Evolutionary conservation across 768 basidiomycete genomes (phyloP), one percentile per base, ranked within the genome.

Genomic region (Auricularia sp.): DNA sequence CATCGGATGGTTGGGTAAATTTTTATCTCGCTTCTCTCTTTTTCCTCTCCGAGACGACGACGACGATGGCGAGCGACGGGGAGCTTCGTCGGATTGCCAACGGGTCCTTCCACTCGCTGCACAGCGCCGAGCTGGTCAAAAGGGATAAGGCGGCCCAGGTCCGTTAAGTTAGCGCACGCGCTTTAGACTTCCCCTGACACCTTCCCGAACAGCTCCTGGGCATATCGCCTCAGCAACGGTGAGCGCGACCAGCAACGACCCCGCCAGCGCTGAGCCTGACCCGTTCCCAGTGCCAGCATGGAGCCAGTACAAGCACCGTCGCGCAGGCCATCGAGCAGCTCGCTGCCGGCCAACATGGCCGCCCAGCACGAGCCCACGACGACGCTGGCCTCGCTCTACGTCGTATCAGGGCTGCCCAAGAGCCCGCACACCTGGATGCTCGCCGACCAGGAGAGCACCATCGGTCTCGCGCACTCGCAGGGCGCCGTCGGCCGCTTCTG

Each of bases 401-500:
- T 92, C 69, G 90, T 92, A 36, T 91, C 90, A 1, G 93, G 94
- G 11, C 82, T 96, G 36, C 90, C 92, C 18, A 94, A 94, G 75
- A 88, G 88, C 36, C 91, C 92, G 0, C 85, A 91, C 73, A 92
- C 89, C 11, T 95, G 94, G 92, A 90, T 90, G 18, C 83, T 93
- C 54, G 87, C 90, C 0, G 93, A 94, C 73, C 86, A 87, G 0
- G 90, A 92, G 73, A 83, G 90, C 1, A 87, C 92, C 63, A 76
- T 88, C 62, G 91, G 90, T 61, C 81, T 94, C 62, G 85, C 90
- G 70, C 93, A 95, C 71, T 81, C 83, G 51, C 90, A 92, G 56
- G 88, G 90, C 65, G 93, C 92, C 62, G 92, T 94, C 64, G 86
- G 82, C 68, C 83, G 92, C 59, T 94, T 90, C 87, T 95, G 92